phyloP scores from a whole-genome alignment of 1,139 yeast species.

The Candida sp. region DNA sequence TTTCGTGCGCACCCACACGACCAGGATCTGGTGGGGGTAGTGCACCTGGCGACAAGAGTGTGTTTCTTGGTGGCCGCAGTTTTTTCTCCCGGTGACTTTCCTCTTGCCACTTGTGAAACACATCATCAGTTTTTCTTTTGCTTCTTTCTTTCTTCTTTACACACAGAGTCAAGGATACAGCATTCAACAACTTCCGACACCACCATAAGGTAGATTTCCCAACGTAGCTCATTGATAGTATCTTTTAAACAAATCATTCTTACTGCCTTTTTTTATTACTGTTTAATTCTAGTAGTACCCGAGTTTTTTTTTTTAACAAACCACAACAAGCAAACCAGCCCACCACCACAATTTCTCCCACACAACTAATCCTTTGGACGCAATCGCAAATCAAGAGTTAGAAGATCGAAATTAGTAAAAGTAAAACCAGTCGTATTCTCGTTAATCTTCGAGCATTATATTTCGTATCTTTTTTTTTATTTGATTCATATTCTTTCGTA shows the following conservation, averaged over 20 bases:
- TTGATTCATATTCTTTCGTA: neutral
- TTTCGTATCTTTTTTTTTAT: neutral
- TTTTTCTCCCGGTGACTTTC: neutral
- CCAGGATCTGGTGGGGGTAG: neutral
- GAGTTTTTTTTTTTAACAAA: neutral
- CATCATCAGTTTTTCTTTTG: neutral
- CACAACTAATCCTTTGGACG: neutral
- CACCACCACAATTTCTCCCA: neutral
- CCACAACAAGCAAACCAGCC: neutral
- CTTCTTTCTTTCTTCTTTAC: neutral
- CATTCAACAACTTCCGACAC: neutral
- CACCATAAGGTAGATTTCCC: neutral
- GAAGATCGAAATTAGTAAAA: neutral
- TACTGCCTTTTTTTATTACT: neutral
- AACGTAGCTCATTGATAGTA: neutral
- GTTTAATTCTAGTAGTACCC: neutral
- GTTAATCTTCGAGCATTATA: neutral
- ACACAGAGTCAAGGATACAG: neutral
- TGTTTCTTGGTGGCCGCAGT: neutral
- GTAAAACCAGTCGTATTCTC: neutral
- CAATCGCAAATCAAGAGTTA: neutral
- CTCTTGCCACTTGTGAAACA: neutral
- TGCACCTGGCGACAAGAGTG: neutral
- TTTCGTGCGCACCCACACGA: neutral
- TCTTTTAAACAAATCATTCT: neutral